Conservation (phyloP, 352 stramenopile genomes). For the Globisporangium nagaii region DNA sequence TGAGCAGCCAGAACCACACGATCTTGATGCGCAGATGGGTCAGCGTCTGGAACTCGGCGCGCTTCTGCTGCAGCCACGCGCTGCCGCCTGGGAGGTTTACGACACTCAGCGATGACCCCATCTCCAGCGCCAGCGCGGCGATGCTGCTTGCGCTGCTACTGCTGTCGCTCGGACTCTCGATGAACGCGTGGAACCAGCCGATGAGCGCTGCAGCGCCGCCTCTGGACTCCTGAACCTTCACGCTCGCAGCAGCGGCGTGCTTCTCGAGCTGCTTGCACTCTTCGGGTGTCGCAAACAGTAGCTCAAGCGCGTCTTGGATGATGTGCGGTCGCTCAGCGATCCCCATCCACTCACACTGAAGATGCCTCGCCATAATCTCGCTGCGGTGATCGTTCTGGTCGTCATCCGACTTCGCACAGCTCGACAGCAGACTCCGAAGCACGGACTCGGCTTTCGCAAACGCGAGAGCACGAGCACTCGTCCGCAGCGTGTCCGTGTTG, state of each 20-base stretch:
- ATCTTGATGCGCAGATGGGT: constrained; percentile 34
- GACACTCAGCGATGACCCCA: constrained; percentile 17
- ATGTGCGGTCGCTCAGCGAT: constrained; percentile 13
- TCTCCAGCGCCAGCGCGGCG: constrained; percentile 12
- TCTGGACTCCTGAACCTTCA: neutral
- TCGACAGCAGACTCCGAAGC: neutral
- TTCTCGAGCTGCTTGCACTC: neutral
- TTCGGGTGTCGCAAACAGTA: constrained; percentile 5
- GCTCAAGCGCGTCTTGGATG: constrained; percentile 14
- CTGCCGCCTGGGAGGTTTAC: constrained; percentile 14
- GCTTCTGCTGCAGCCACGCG: constrained; percentile 38
- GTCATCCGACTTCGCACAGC: neutral
- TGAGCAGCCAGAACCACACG: constrained; percentile 62
- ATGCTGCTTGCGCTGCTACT: constrained; percentile 11
- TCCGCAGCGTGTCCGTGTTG: neutral
- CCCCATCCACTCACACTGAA: constrained; percentile 14
- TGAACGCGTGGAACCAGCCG: constrained; percentile 44
- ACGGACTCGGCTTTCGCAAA: neutral
- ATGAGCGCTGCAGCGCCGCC: constrained; percentile 22
- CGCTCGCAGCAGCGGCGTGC: neutral
- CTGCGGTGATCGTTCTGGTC: neutral
- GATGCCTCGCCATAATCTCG: neutral
- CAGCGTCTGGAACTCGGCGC: constrained; percentile 24
- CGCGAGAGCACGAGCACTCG: neutral
- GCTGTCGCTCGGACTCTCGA: neutral